Evolutionary conservation across 352 stramenopile species (phyloP), one percentile per base, ranked within the genome.

Genomic region (Phytophthora aleatoria): DNA sequence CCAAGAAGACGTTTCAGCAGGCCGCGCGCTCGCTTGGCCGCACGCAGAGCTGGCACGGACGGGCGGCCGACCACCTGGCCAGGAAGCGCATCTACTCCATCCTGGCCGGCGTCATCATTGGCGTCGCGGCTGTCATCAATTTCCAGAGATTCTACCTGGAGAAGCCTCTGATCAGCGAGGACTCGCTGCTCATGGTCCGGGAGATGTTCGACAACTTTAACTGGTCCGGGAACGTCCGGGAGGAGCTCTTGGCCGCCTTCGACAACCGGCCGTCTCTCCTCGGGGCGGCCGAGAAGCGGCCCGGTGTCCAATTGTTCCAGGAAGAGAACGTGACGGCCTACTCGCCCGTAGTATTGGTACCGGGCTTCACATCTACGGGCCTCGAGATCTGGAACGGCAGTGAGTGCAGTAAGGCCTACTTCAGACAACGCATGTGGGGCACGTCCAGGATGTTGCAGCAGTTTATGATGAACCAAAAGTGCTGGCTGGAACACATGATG

Each of bases 341-440:
- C 66, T 92, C 81, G 44, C 85, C 85, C 5, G 81, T 98, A 3
- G 77, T 99, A 12, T 81, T 99, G 44, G 61, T 99, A 12, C 96
- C 95, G 4, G 95, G 96, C 9, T 98, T 99, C 67, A 85, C 96
- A 24, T 97, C 92, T 28, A 97, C 93, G 13, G 93, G 91, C 2
- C 82, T 99, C 15, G 96, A 99, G 73, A 88, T 98, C 57, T 99
- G 96, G 96, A 77, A 93, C 39, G 94, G 92, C 31, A 87, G 89
- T 35, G 83, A 89, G 7, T 98, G 96, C 64, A 85, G 76, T 50
- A 81, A 85, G 50, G 72, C 79, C 27, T 92, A 93, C 74, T 98
- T 98, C 70, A 77, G 96, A 43, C 90, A 98, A 68, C 81, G 94
- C 44, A 85, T 99, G 64, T 99, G 96, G 96, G 93, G 93, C 26